Conservation (phyloP, 2,329 filamentous ascomycete species). For the Rasamsonia emersonii region DNA sequence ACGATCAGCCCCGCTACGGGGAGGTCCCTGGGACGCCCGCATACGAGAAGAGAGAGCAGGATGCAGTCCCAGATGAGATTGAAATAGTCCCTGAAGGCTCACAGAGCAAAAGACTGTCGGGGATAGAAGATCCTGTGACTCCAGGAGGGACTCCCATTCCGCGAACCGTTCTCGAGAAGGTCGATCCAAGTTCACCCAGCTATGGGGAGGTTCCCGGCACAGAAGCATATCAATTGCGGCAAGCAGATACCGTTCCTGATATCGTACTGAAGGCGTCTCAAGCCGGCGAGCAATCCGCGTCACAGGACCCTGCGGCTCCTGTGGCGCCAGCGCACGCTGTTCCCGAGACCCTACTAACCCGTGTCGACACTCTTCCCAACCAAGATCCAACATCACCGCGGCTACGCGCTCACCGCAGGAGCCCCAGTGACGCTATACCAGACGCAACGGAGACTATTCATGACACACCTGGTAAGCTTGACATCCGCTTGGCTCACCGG, state of each 20-base stretch:
- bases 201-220: conserved; percentile 57
- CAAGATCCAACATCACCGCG: conserved; percentile 22
- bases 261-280: conserved; percentile 43
- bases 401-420: conserved; percentile 31
- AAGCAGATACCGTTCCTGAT: conserved; percentile 53
- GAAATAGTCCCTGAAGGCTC: conserved; percentile 46
- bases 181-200: conserved; percentile 48
- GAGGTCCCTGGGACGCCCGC: conserved; percentile 54
- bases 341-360: conserved; percentile 38
- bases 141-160: conserved; percentile 48
- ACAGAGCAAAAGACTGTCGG: conserved; percentile 33
- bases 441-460: conserved; percentile 34
- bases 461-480: conserved; percentile 50
- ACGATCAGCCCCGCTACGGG: conserved; percentile 50
- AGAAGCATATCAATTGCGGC: conserved; percentile 46
- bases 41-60: conserved; percentile 49
- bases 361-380: conserved; percentile 31
- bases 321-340: conserved; percentile 21
- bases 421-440: conserved; percentile 34
- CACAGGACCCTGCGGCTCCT: conserved; percentile 13
- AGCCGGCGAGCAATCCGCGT: conserved; percentile 20
- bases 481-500: conserved; percentile 16
- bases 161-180: conserved; percentile 53
- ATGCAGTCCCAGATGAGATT: conserved; percentile 57
- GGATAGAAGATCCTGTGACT: conserved; percentile 35